Conservation (phyloP, 441 rosid genomes). For the Gossypium gossypioides region DNA sequence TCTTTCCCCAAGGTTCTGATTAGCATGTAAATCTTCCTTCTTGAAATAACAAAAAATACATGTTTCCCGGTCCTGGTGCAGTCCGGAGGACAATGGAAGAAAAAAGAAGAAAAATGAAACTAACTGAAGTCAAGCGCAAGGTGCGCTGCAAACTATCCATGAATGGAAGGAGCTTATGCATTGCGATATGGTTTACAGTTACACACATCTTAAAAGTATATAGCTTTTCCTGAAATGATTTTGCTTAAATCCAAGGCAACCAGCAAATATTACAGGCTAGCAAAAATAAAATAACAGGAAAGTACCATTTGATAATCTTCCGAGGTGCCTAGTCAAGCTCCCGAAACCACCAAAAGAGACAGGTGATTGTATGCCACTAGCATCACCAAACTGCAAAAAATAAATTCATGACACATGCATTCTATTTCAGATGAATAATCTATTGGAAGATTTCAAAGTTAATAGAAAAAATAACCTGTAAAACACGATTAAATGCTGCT, state of each 20-base stretch:
- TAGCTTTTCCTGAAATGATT: neutral
- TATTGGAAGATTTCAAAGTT: conserved; percentile 4
- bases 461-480: conserved; percentile 53
- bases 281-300: conserved; percentile 5
- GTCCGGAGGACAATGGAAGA: neutral
- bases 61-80: neutral
- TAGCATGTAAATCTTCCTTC: neutral
- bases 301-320: conserved; percentile 73
- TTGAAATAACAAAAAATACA: neutral
- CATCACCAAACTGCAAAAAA: conserved; percentile 82
- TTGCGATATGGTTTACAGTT: neutral
- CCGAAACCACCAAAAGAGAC: conserved; percentile 99
- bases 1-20: neutral
- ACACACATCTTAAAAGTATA: neutral
- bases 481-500: conserved; percentile 76
- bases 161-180: neutral
- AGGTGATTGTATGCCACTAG: conserved; percentile 96
- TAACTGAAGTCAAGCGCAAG: neutral
- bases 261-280: neutral
- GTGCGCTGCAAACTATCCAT: neutral
- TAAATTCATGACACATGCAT: conserved; percentile 15
- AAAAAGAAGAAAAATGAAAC: neutral
- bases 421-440: conserved; percentile 9
- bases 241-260: neutral
- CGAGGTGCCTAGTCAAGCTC: conserved; percentile 90